Percentiles rank a stretch among this genome's conserved stretches.
Conservation (phyloP, 169 alveolate species). For the Eimeria sp. region DNA sequence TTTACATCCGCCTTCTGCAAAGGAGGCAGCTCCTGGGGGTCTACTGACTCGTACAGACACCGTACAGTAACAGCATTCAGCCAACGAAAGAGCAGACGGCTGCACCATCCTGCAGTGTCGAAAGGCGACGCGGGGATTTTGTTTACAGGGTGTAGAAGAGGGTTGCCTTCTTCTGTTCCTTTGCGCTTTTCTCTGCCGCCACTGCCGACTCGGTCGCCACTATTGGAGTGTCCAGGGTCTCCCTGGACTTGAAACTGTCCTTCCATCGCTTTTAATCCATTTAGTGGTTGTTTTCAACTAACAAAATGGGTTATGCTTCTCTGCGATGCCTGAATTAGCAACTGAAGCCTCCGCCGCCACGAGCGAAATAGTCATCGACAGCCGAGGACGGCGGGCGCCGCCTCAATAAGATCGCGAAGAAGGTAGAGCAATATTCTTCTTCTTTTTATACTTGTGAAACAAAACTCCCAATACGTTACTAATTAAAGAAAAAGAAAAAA, state of each 20-base stretch:
- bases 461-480: not conserved
- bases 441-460: not conserved
- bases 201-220: no score
- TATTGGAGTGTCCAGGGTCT: no score
- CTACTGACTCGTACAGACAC: conserved; percentile 44
- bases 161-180: no score
- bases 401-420: not conserved
- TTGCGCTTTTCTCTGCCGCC: no score
- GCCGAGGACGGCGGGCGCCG: not conserved
- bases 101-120: conserved; percentile 41
- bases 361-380: not conserved
- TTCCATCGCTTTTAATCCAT: no score
- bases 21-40: conserved; percentile 65
- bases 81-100: conserved; percentile 60
- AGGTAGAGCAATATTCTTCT: no score
- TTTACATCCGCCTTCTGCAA: conserved; percentile 18
- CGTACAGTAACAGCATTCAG: conserved; percentile 36
- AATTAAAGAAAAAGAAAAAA: not conserved
- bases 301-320: no score
- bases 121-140: not conserved
- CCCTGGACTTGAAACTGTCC: no score
- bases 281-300: no score
- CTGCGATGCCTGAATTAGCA: no score
- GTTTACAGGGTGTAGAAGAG: no score
- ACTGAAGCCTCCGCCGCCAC: not conserved